Evolutionary conservation across 1,284 basidiomycete species (phyloP).

Genomic region (Cutaneotrichosporon sp.): DNA sequence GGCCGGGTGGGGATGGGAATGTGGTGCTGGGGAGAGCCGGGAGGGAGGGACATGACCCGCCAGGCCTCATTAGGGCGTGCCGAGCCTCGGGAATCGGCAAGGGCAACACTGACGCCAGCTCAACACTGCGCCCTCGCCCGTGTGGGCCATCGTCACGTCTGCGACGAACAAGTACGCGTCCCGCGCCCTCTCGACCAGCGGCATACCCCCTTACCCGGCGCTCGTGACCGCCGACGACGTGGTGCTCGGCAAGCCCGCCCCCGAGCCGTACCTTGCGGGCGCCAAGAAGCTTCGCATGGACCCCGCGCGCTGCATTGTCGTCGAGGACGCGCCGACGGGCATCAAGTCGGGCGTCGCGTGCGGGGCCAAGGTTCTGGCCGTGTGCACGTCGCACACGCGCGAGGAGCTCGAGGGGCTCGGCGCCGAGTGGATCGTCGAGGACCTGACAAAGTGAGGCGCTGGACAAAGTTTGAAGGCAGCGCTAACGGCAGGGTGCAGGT

Average conservation of each 20-base stretch:
- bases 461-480: not conserved
- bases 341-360: conserved; percentile 70
- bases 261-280: conserved; percentile 67
- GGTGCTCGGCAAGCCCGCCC: conserved; percentile 72
- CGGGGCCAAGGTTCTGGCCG: conserved; percentile 71
- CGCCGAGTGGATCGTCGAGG: conserved; percentile 53
- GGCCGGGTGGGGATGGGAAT: not conserved
- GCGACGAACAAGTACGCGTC: conserved; percentile 69
- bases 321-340: conserved; percentile 82
- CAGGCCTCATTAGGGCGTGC: no score
- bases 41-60: no score
- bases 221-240: conserved; percentile 76
- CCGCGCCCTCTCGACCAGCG: conserved; percentile 63
- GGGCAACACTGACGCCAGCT: conserved; percentile 41
- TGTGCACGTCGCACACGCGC: conserved; percentile 75
- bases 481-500: conserved; percentile 24
- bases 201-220: conserved; percentile 61
- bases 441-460: conserved; percentile 36
- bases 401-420: conserved; percentile 60
- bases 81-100: no score
- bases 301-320: conserved; percentile 63
- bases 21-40: not conserved
- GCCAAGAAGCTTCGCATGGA: conserved; percentile 43
- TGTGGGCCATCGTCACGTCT: conserved; percentile 80
- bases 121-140: conserved; percentile 71